phyloP scores from a whole-genome alignment of 2,329 filamentous ascomycete species.

The Beauveria bassiana region DNA sequence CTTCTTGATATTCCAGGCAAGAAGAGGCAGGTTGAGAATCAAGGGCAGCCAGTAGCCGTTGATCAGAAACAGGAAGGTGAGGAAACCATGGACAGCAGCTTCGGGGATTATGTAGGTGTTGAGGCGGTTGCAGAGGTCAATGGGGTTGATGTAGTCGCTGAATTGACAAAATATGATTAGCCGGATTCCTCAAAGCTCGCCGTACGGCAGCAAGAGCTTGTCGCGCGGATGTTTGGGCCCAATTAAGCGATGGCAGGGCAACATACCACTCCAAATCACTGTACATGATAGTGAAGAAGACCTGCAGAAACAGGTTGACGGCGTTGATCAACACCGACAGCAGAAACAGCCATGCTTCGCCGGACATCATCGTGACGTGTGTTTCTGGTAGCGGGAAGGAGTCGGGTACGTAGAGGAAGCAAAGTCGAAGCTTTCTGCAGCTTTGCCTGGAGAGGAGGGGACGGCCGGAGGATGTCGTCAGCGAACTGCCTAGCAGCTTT shows the following conservation, averaged over 20 bases:
- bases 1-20: slow-evolving; percentile 97
- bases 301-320: slow-evolving; percentile 98
- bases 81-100: slow-evolving; percentile 91
- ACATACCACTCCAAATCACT: slow-evolving; percentile 97
- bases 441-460: background rate
- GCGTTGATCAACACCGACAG: slow-evolving; percentile 98
- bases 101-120: slow-evolving; percentile 99
- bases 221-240: background rate
- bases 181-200: background rate
- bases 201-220: background rate
- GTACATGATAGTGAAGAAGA: slow-evolving; percentile 99
- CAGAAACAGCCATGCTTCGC: slow-evolving; percentile 97
- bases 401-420: slow-evolving; percentile 3
- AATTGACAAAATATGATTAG: slow-evolving; percentile 9
- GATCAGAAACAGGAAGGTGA: slow-evolving; percentile 93
- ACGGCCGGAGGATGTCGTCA: background rate
- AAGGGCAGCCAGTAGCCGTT: slow-evolving; percentile 98
- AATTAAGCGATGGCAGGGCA: background rate
- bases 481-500: slow-evolving; percentile 8
- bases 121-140: slow-evolving; percentile 99
- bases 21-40: slow-evolving; percentile 81
- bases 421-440: background rate
- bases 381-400: background rate
- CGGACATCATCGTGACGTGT: slow-evolving; percentile 60
- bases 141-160: slow-evolving; percentile 99